These are phyloP conservation scores for Phytomonas francai DNA, from an alignment of 208 protist genomes.

Conservation along the genomic window DNA sequence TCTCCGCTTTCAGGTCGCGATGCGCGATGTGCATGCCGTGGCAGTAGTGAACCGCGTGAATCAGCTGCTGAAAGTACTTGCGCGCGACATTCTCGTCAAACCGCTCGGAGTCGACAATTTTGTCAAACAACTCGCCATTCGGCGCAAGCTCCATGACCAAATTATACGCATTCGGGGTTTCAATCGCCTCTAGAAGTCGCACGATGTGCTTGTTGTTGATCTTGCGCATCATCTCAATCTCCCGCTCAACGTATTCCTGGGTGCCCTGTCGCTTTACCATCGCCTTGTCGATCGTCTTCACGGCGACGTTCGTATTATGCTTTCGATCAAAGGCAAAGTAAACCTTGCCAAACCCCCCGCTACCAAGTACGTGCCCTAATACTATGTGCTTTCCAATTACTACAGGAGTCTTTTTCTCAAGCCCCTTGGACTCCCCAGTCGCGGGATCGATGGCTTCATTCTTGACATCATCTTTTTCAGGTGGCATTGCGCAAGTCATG, in stretches of 20 bases:
- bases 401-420: slow-evolving; percentile 16
- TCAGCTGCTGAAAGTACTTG: slow-evolving; percentile 92
- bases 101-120: slow-evolving; percentile 87
- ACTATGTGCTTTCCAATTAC: slow-evolving; percentile 67
- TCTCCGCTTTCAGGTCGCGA: slow-evolving; percentile 89
- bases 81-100: slow-evolving; percentile 78
- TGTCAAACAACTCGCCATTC: slow-evolving; percentile 97
- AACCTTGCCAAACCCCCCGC: slow-evolving; percentile 85
- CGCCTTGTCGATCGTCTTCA: slow-evolving; percentile 89
- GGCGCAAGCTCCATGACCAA: slow-evolving; percentile 98
- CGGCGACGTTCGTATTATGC: slow-evolving; percentile 73
- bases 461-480: not conserved
- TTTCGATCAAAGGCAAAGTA: slow-evolving; percentile 77
- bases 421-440: not conserved
- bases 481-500: not conserved
- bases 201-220: slow-evolving; percentile 93
- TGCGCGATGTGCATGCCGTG: slow-evolving; percentile 84
- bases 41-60: slow-evolving; percentile 92
- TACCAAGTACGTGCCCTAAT: slow-evolving; percentile 74
- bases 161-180: slow-evolving; percentile 94
- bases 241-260: slow-evolving; percentile 75
- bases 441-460: slow-evolving; percentile 4
- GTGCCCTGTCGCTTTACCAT: slow-evolving; percentile 61
- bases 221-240: slow-evolving; percentile 97
- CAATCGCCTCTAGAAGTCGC: slow-evolving; percentile 92